Conservation (phyloP, 352 stramenopile genomes). For the Phytophthora fragariae region DNA sequence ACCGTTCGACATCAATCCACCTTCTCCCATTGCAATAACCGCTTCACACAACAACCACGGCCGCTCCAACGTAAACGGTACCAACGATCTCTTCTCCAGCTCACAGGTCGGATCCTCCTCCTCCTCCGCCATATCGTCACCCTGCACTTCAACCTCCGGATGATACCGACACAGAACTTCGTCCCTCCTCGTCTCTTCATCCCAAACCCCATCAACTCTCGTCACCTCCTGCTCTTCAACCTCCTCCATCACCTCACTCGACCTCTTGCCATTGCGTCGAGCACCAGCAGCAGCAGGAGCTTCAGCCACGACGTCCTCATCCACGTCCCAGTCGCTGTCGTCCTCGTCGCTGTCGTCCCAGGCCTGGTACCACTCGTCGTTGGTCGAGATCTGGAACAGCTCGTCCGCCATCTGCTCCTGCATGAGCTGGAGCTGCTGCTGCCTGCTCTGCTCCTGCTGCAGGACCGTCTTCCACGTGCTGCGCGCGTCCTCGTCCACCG, state of each 20-base stretch:
- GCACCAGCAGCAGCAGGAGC: background rate
- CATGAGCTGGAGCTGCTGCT: constrained; percentile 30
- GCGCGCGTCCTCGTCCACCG: constrained; percentile 32
- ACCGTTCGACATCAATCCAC: background rate
- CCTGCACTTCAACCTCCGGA: constrained; percentile 18
- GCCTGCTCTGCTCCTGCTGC: constrained; percentile 26
- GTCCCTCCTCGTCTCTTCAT: constrained; percentile 31
- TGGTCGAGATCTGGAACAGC: constrained; percentile 66
- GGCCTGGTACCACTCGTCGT: constrained; percentile 74
- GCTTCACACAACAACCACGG: constrained; percentile 47
- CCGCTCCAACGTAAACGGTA: constrained; percentile 44
- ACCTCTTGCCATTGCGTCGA: constrained; percentile 29
- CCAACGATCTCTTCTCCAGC: constrained; percentile 17
- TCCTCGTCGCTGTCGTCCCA: constrained; percentile 63
- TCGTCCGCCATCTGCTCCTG: constrained; percentile 56
- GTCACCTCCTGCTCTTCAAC: background rate
- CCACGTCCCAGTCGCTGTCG: constrained; percentile 31
- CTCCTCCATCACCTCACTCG: constrained; percentile 25
- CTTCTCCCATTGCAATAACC: constrained; percentile 25
- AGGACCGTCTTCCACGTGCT: constrained; percentile 32
- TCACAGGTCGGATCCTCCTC: constrained; percentile 24
- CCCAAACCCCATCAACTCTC: constrained; percentile 12
- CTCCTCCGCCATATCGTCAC: constrained; percentile 13
- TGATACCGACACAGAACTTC: constrained; percentile 60
- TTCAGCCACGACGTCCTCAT: constrained; percentile 4